These are phyloP conservation scores for Lecanoromycetidae sp. DNA, from an alignment of 2,329 filamentous ascomycete species.

Conservation along the genomic window DNA sequence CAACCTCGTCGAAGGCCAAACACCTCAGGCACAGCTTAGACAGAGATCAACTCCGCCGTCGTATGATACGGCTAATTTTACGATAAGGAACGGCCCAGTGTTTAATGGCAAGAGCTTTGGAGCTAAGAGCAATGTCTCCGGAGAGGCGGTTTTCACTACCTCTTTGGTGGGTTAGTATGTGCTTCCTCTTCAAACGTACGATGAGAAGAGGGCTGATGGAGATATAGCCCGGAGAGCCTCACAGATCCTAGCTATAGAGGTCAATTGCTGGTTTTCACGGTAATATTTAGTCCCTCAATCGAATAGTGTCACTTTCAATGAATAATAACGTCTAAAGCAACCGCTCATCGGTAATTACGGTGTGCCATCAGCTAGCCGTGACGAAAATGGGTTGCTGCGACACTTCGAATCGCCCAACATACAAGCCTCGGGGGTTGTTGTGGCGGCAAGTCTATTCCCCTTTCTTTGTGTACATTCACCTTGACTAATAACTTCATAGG, in stretches of 20 bases:
- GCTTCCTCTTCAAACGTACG: too few species aligned
- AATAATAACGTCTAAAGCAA: too few species aligned
- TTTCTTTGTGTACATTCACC: too few species aligned
- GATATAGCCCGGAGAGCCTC: conserved; percentile 78
- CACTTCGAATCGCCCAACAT: conserved; percentile 98
- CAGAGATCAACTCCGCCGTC: conserved; percentile 54
- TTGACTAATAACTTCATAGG: too few species aligned
- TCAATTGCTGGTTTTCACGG: conserved; percentile 79
- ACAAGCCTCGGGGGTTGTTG: conserved; percentile 89
- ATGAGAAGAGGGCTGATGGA: too few species aligned
- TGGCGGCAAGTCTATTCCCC: too few species aligned
- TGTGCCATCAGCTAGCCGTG: conserved; percentile 73
- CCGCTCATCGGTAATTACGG: conserved; percentile 98
- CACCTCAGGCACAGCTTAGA: conserved; percentile 49
- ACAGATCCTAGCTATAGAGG: conserved; percentile 57
- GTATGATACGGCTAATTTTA: conserved; percentile 77
- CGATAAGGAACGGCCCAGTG: conserved; percentile 90
- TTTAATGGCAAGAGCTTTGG: conserved; percentile 96
- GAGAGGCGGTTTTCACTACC: conserved; percentile 97
- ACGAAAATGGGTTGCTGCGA: conserved; percentile 81
- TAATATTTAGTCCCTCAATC: not conserved
- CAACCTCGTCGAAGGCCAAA: conserved; percentile 57
- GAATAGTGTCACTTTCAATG: too few species aligned
- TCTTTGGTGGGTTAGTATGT: conserved; percentile 68
- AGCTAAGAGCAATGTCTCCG: conserved; percentile 90